Conservation (phyloP, 2,329 filamentous ascomycete species). For the Fusarium chaquense region DNA sequence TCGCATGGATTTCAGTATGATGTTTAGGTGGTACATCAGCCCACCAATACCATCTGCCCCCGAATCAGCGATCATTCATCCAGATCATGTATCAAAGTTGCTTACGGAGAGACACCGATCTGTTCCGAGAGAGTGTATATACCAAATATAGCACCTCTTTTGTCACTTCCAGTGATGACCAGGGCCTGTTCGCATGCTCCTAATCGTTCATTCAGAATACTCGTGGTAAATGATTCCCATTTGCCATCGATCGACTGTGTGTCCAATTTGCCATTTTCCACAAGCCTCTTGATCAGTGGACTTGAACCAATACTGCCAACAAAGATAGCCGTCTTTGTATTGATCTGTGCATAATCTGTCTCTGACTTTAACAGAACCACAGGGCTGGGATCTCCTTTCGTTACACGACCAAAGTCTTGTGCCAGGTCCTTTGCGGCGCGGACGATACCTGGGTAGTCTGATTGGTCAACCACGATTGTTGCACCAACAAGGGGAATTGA, state of each 20-base stretch:
- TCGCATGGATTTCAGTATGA: slow-evolving; percentile 5
- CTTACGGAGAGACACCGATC: slow-evolving; percentile 37
- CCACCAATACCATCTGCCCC: slow-evolving; percentile 40
- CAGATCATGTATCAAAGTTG: fast-evolving
- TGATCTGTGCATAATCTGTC: not conserved
- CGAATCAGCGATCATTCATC: fast-evolving
- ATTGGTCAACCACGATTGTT: slow-evolving; percentile 24
- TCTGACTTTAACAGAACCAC: not conserved
- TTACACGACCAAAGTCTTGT: slow-evolving; percentile 25
- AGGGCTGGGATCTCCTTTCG: not conserved
- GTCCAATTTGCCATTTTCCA: not conserved
- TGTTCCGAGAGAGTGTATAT: slow-evolving; percentile 33
- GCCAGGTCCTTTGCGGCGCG: slow-evolving; percentile 30
- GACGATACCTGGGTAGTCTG: slow-evolving; percentile 22
- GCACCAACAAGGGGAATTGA: slow-evolving; percentile 21
- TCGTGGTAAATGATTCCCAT: slow-evolving; percentile 32
- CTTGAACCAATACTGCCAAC: slow-evolving; percentile 19
- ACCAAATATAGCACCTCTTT: slow-evolving; percentile 30
- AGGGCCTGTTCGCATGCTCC: not conserved
- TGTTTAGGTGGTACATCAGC: slow-evolving; percentile 31
- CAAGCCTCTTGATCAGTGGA: not conserved
- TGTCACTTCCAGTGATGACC: slow-evolving; percentile 24
- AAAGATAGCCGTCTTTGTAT: not conserved
- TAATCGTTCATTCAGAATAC: not conserved
- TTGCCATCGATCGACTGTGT: not conserved